phyloP scores from a whole-genome alignment of 192 early-diverging fungal genomes.

The Geranomyces variabilis region DNA sequence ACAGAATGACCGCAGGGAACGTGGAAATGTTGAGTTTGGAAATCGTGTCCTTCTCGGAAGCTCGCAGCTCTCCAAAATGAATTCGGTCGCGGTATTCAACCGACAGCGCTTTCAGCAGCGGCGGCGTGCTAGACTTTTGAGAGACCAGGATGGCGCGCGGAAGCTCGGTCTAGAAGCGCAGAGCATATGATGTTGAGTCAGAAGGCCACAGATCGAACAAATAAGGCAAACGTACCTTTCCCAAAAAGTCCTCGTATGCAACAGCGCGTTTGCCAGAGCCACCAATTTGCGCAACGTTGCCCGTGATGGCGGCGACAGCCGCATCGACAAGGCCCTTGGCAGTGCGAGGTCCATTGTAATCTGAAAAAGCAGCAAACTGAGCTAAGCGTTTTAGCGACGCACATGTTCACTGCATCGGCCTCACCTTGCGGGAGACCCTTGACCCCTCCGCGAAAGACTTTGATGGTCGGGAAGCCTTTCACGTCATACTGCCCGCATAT shows the following conservation, averaged over 20 bases:
- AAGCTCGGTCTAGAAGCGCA: slow-evolving; percentile 30
- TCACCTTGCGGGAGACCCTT: slow-evolving; percentile 42
- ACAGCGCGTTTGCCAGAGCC: slow-evolving; percentile 39
- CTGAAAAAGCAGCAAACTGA: slow-evolving; percentile 41
- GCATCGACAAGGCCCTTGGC: slow-evolving; percentile 77
- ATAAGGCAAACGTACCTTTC: neutral
- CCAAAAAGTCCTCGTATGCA: slow-evolving; percentile 40
- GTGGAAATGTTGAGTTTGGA: slow-evolving; percentile 59
- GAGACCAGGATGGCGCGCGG: slow-evolving; percentile 82
- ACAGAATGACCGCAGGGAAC: slow-evolving; percentile 72
- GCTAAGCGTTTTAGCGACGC: neutral
- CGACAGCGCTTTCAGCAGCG: slow-evolving; percentile 86
- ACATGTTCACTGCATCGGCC: neutral
- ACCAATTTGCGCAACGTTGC: slow-evolving; percentile 59
- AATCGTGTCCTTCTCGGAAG: slow-evolving; percentile 52
- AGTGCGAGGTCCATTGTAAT: slow-evolving; percentile 74
- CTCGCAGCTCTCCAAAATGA: slow-evolving; percentile 71
- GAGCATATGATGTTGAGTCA: too few relatives aligned
- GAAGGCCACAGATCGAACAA: too few relatives aligned
- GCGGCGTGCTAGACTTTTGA: slow-evolving; percentile 71
- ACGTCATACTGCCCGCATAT: slow-evolving; percentile 80
- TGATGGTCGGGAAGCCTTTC: slow-evolving; percentile 87
- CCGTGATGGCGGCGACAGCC: slow-evolving; percentile 51
- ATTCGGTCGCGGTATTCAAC: slow-evolving; percentile 72
- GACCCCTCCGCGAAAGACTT: slow-evolving; percentile 71